Conservation (phyloP, 192 early-diverging fungal genomes). For the Chytriomyces hyalinus region DNA sequence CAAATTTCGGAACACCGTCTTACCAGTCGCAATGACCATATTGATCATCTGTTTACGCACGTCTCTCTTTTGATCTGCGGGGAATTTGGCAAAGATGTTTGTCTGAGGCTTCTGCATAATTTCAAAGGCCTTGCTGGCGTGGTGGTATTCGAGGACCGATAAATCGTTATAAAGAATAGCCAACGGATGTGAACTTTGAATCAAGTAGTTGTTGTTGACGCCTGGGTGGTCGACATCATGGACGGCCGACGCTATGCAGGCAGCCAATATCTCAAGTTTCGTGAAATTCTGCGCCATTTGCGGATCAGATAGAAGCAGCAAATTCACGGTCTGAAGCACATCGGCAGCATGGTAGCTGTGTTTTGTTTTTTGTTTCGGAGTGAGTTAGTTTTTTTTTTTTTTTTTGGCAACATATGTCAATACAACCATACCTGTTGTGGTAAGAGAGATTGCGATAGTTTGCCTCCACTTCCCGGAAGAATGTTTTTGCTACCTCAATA, state of each 20-base stretch:
- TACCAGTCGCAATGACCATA: constrained; percentile 64
- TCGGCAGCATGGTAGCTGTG: constrained; percentile 62
- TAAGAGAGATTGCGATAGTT: constrained; percentile 56
- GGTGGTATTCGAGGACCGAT: constrained; percentile 64
- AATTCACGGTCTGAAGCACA: constrained; percentile 61
- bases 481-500: constrained; percentile 39
- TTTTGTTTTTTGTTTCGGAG: neutral
- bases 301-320: constrained; percentile 53
- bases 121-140: constrained; percentile 61
- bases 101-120: constrained; percentile 46
- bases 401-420: neutral
- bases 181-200: constrained; percentile 56
- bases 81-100: constrained; percentile 57
- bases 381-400: neutral
- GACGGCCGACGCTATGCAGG: constrained; percentile 55
- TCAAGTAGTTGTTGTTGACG: constrained; percentile 62
- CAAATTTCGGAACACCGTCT: neutral
- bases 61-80: constrained; percentile 51
- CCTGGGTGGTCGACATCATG: constrained; percentile 72
- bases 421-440: constrained; percentile 52
- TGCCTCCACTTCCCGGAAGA: constrained; percentile 54
- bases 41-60: constrained; percentile 57
- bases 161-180: constrained; percentile 65
- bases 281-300: constrained; percentile 58
- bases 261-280: constrained; percentile 56